Percentiles rank a stretch among this genome's conserved stretches.
phyloP scores from a whole-genome alignment of 2,329 filamentous ascomycete species.

The Penicillium griseofulvum region DNA sequence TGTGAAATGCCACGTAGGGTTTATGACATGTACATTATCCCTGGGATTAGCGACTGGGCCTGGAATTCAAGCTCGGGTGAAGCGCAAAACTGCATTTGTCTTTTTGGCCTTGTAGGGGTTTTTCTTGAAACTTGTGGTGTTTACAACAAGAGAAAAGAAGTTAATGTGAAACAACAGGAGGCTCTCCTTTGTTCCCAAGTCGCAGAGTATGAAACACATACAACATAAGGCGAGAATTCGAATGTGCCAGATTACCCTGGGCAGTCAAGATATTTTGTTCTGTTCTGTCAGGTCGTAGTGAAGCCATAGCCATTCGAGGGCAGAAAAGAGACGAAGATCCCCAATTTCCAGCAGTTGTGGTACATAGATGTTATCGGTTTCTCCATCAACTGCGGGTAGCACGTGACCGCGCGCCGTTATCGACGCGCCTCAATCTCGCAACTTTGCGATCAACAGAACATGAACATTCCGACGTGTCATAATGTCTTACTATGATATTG shows the following conservation, averaged over 20 bases:
- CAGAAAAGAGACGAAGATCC: background rate
- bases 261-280: too few relatives aligned
- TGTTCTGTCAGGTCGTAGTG: background rate
- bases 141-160: background rate
- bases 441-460: slow-evolving; percentile 8
- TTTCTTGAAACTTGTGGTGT: background rate
- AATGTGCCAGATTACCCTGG: background rate
- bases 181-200: background rate
- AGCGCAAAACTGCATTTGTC: too few relatives aligned
- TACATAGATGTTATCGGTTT: background rate
- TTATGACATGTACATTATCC: background rate
- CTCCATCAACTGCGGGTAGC: background rate
- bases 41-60: background rate
- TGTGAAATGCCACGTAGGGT: background rate
- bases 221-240: background rate
- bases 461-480: slow-evolving; percentile 10
- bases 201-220: background rate
- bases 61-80: background rate
- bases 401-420: slow-evolving; percentile 16
- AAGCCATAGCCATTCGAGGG: background rate
- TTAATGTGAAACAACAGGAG: background rate
- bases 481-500: slow-evolving; percentile 50
- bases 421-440: slow-evolving; percentile 9
- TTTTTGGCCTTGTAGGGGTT: background rate
- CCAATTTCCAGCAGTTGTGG: background rate